Evolutionary conservation across 1,139 yeast genomes (phyloP), one percentile per base, ranked within the genome.

Genomic region (Barnettozyma hawaiiensis): DNA sequence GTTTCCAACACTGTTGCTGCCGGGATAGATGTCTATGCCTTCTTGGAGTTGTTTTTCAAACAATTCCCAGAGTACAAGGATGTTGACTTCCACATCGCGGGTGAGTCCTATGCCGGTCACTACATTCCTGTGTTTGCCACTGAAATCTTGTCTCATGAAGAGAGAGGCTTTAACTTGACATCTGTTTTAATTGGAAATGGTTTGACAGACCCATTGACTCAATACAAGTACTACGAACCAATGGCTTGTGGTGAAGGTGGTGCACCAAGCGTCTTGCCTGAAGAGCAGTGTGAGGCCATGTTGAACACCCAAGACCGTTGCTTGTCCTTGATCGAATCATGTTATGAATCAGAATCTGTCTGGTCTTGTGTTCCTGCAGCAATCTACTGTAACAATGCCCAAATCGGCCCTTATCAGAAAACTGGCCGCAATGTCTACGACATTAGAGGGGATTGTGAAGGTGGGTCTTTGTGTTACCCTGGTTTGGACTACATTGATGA

Each of bases 241-340:
- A 92, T 92, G 98, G 97, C 97, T 10, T 92, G 98, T 67, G 96
- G 97, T 52, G 71, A 78, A 58, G 96, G 96, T 59, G 97, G 96
- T 38, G 85, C 81, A 53, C 83, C 85, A 32, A 72, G 95, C 9
- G 95, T 89, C 9, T 70, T 92, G 57, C 53, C 58, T 26, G 85
- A 83, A 40, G 90, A 83, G 50, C 82, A 85, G 63, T 92, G 98
- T 70, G 75, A 79, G 44, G 69, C 72, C 40, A 86, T 90, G 95
- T 68, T 74, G 45, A 75, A 72, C 46, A 68, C 82, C 34, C 71
- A 84, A 59, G 95, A 90, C 51, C 80, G 95, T 64, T 92, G 98
- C 71, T 69, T 81, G 55, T 70, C 80, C 11, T 75, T 92, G 64
- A 85, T 87, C 56, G 76, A 85, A 57, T 69, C 84, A 15, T 92